Conservation (phyloP, 2,329 filamentous ascomycete genomes). For the Metarhizium sp. region DNA sequence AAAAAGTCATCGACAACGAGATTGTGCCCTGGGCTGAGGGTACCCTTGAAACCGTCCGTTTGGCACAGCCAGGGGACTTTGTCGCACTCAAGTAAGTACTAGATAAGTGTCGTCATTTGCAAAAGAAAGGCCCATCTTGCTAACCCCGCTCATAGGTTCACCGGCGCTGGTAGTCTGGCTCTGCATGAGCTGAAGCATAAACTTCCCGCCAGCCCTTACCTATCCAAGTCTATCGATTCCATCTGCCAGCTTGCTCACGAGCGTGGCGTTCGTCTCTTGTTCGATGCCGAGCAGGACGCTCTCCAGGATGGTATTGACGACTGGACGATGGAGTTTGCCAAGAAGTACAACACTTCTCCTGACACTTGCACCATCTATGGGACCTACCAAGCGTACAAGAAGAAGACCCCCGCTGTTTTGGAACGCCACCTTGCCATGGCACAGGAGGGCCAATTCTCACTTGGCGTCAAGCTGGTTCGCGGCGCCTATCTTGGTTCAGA, state of each 20-base stretch:
- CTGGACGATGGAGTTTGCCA: constrained; percentile 71
- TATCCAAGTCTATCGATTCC: constrained; percentile 60
- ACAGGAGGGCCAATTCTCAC: constrained; percentile 48
- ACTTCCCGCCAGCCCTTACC: constrained; percentile 51
- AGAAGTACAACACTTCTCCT: constrained; percentile 59
- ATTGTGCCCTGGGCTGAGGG: constrained; percentile 64
- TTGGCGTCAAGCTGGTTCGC: constrained; percentile 68
- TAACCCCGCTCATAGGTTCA: constrained; percentile 44
- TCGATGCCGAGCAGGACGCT: constrained; percentile 77
- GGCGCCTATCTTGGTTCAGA: constrained; percentile 67
- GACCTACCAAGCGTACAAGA: constrained; percentile 72
- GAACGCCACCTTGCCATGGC: constrained; percentile 51
- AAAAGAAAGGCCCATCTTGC: not conserved
- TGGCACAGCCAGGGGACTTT: constrained; percentile 56
- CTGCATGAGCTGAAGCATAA: constrained; percentile 56
- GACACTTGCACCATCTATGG: constrained; percentile 65
- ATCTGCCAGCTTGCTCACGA: constrained; percentile 65
- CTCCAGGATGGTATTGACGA: constrained; percentile 73
- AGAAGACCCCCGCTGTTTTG: constrained; percentile 48
- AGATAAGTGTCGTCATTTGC: not conserved
- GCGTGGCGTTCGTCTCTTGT: constrained; percentile 64
- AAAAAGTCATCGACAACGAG: constrained; percentile 45
- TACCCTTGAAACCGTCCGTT: constrained; percentile 61
- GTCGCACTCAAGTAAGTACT: constrained; percentile 50
- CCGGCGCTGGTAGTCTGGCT: constrained; percentile 68